These are phyloP conservation scores for Vickermania ingenoplastis DNA, from an alignment of 208 protist genomes.

Conservation along the genomic window DNA sequence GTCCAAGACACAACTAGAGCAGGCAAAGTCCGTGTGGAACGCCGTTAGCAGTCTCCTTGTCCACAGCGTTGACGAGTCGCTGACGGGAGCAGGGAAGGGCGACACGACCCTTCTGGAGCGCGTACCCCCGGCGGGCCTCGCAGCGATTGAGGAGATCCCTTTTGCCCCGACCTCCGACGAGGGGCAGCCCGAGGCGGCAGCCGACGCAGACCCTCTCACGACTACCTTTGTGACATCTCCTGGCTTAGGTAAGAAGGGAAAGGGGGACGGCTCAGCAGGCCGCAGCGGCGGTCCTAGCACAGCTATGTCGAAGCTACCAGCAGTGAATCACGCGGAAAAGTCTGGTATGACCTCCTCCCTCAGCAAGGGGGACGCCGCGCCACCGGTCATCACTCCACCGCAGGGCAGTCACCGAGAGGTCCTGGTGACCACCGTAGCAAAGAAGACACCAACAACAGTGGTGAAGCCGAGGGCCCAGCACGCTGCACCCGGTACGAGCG, in stretches of 20 bases:
- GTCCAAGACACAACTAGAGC: slow-evolving; percentile 9
- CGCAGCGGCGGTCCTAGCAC: too few species aligned
- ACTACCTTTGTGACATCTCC: background rate
- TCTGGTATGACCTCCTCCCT: too few species aligned
- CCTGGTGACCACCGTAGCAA: background rate
- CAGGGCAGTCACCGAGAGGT: background rate
- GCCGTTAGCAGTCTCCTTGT: slow-evolving; percentile 7
- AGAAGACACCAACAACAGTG: slow-evolving; percentile 3
- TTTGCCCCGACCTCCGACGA: background rate
- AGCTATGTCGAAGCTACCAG: too few species aligned
- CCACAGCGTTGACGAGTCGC: background rate
- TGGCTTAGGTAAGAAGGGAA: too few species aligned
- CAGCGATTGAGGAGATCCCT: too few species aligned
- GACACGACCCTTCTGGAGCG: too few species aligned
- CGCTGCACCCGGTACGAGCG: background rate
- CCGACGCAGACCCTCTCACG: too few species aligned
- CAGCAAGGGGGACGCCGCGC: background rate
- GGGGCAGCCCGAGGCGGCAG: background rate
- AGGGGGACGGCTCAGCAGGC: too few species aligned
- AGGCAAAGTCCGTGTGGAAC: slow-evolving; percentile 11
- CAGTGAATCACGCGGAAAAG: too few species aligned
- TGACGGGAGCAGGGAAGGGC: too few species aligned
- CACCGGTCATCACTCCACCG: background rate
- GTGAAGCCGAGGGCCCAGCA: background rate
- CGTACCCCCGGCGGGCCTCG: too few species aligned